Conservation (phyloP, 2,329 filamentous ascomycete species). For the Parascedosporium putredinis region DNA sequence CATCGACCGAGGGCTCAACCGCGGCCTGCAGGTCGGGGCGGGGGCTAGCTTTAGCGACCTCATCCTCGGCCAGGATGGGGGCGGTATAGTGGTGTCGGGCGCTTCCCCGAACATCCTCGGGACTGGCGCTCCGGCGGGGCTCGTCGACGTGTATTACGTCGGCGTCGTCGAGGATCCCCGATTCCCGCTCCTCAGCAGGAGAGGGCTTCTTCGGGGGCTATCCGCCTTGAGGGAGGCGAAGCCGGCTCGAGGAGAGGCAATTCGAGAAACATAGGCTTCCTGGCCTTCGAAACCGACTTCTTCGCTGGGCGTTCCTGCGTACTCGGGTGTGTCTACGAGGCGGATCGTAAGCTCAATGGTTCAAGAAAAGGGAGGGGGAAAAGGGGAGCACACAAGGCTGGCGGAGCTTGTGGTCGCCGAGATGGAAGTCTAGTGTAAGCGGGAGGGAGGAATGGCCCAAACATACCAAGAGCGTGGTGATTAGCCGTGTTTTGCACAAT, state of each 20-base stretch:
- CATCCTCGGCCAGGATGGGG: conserved; percentile 82
- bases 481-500: conserved; percentile 66
- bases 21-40: conserved; percentile 66
- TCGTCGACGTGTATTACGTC: conserved; percentile 71
- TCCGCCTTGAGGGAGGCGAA: conserved; percentile 19
- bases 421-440: too few relatives aligned
- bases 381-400: too few relatives aligned
- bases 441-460: conserved; percentile 8
- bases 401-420: too few relatives aligned
- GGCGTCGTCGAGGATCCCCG: conserved; percentile 28
- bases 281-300: conserved; percentile 81
- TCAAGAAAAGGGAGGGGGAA: too few relatives aligned
- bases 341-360: conserved; percentile 10
- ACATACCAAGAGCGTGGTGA: conserved; percentile 42
- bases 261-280: conserved; percentile 72
- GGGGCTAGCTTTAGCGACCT: conserved; percentile 64
- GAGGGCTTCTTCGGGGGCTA: conserved; percentile 17
- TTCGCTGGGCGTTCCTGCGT: conserved; percentile 71
- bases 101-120: conserved; percentile 25
- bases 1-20: conserved; percentile 28
- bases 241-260: conserved; percentile 54
- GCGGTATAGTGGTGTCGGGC: conserved; percentile 53
- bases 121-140: conserved; percentile 3
- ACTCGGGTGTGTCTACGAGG: conserved; percentile 49
- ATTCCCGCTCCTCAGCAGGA: conserved; percentile 5